Conservation (phyloP, 2,329 filamentous ascomycete genomes). For the Cytospora leucostoma region DNA sequence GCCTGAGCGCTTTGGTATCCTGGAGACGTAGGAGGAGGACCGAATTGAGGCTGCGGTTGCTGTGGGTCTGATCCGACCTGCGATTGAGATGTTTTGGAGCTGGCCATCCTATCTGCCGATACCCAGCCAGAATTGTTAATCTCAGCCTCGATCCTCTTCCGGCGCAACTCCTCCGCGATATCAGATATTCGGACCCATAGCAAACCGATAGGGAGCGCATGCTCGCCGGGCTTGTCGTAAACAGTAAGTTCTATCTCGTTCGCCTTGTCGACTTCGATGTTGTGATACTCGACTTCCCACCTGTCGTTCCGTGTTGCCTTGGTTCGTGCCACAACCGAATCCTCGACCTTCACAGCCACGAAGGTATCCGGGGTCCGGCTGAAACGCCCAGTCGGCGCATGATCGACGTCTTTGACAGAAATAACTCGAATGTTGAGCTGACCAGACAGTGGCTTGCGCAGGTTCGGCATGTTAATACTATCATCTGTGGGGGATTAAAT, state of each 20-base stretch:
- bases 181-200: slow-evolving; percentile 97
- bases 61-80: slow-evolving; percentile 62
- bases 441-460: slow-evolving; percentile 93
- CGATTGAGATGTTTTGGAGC: slow-evolving; percentile 48
- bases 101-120: slow-evolving; percentile 91
- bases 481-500: slow-evolving; percentile 64
- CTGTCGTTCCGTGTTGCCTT: slow-evolving; percentile 81
- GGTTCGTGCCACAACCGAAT: slow-evolving; percentile 85
- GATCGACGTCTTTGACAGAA: slow-evolving; percentile 91
- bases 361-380: slow-evolving; percentile 92
- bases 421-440: slow-evolving; percentile 84
- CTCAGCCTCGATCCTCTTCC: slow-evolving; percentile 95
- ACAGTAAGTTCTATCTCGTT: slow-evolving; percentile 98
- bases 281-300: slow-evolving; percentile 91
- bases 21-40: slow-evolving; percentile 46
- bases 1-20: slow-evolving; percentile 36
- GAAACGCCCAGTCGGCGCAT: slow-evolving; percentile 82
- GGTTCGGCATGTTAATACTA: slow-evolving; percentile 90
- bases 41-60: slow-evolving; percentile 43
- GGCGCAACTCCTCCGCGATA: slow-evolving; percentile 94
- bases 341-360: slow-evolving; percentile 95
- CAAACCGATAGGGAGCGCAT: slow-evolving; percentile 89
- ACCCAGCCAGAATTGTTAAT: slow-evolving; percentile 96
- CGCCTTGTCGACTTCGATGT: slow-evolving; percentile 93
- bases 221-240: slow-evolving; percentile 91